These are phyloP conservation scores for Panus rudis DNA, from an alignment of 768 basidiomycete genomes.

Conservation along the genomic window DNA sequence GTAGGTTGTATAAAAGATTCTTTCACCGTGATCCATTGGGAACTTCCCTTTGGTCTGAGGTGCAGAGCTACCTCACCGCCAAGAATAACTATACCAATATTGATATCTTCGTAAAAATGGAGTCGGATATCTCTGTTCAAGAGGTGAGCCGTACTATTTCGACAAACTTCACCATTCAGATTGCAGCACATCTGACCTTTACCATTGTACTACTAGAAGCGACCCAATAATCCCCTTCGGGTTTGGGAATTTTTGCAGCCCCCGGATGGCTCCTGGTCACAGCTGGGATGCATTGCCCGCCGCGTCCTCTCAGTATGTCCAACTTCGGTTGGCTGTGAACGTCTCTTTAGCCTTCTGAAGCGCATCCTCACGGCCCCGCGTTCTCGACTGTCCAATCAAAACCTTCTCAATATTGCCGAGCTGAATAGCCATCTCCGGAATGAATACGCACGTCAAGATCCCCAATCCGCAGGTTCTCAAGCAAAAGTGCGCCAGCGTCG, in stretches of 20 bases:
- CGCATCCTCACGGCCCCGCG: neutral
- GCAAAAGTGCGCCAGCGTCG: neutral
- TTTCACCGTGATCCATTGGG: neutral
- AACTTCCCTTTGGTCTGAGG: neutral
- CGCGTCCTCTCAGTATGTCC: slow-evolving; percentile 1
- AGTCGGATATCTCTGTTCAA: neutral
- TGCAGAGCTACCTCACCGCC: neutral
- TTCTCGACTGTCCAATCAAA: neutral
- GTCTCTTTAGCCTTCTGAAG: slow-evolving; percentile 5
- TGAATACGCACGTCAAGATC: too few species aligned
- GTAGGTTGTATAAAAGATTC: neutral
- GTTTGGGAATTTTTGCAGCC: neutral
- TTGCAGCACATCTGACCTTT: neutral
- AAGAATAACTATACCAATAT: neutral
- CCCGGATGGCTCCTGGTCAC: neutral
- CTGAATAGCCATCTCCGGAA: neutral
- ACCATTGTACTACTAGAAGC: too few species aligned
- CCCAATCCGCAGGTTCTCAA: too few species aligned
- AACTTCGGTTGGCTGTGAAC: neutral
- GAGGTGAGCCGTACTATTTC: neutral
- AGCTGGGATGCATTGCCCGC: neutral
- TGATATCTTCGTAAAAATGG: neutral
- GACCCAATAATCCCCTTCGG: neutral
- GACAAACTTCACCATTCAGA: neutral
- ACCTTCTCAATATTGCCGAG: slow-evolving; percentile 5